Evolutionary conservation across 2,329 filamentous ascomycete species (phyloP), one percentile per base, ranked within the genome.

Genomic region (Botrytis fabae): DNA sequence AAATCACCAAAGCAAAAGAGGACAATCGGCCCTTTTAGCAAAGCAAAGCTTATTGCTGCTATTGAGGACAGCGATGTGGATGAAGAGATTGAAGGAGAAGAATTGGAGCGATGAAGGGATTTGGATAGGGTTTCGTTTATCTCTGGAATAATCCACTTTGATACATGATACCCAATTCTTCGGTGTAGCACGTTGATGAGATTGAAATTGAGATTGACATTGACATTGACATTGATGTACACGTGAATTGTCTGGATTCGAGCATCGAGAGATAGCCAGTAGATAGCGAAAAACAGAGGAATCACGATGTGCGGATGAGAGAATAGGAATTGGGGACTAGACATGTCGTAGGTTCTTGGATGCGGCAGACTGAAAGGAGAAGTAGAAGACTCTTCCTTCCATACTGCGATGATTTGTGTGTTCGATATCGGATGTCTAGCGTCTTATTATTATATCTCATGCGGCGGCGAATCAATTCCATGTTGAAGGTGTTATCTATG

Each of bases 61-160:
- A 85, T 89, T 59, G 84, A 87, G 74, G 86, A 88, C 76, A 89
- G 86, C 76, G 87, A 89, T 68, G 85, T 83, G 81, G 85, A 87
- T 73, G 83, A 85, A 48, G 83, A 2, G 81, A 85, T 87, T 73
- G 83, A 85, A 48, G 83, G 18, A 32, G 63, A 51, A 9, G 46
- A 63, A n/a, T 40, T n/a, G 59, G 18, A 32, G 18, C 20, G 16
- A 10, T 59, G 54, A 59, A 1, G 16, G 51, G 9, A 18, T 35
- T 25, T 6, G 20, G 12, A 38, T 38, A 60, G 12, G 2, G 32
- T 61, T 38, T 61, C 14, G 16, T 25, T 35, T 40, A 25, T 16
- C 40, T 40, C 16, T 61, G 35, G 10, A 61, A 25, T 1, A 8
- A 40, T 61, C 51, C 51, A 54, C 51, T 54, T 28, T 4, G 51